Conservation (phyloP, 176 grass and related monocot genomes). For the Musa troglodytarum region DNA sequence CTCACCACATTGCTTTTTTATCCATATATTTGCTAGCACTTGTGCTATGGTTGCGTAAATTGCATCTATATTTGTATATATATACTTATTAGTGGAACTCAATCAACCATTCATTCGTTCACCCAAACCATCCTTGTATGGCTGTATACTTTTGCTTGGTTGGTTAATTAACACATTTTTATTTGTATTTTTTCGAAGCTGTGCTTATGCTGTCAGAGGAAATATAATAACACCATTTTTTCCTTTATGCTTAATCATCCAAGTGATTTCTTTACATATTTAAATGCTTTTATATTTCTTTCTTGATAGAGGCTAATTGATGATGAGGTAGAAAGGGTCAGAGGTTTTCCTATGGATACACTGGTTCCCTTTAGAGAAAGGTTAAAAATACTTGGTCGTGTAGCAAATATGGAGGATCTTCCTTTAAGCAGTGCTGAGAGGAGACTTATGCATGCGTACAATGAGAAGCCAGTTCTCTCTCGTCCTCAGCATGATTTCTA, state of each 20-base stretch:
- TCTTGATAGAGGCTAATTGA: conserved; percentile 19
- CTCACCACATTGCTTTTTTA: neutral
- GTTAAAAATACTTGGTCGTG: conserved; percentile 18
- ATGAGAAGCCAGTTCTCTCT: conserved; percentile 19
- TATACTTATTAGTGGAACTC: no score
- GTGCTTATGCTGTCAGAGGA: no score
- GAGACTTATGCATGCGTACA: conserved; percentile 17
- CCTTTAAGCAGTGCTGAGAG: conserved; percentile 17
- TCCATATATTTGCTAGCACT: no score
- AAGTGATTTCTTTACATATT: no score
- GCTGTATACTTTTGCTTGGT: no score
- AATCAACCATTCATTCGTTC: no score
- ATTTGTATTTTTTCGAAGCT: no score
- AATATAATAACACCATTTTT: no score
- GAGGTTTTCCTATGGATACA: conserved; percentile 15
- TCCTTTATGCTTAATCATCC: neutral
- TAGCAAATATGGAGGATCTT: conserved; percentile 20
- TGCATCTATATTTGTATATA: no score
- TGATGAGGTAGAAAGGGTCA: conserved; percentile 7
- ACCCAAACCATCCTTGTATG: no score
- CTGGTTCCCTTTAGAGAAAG: conserved; percentile 18
- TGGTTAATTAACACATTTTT: no score
- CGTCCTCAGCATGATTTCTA: conserved; percentile 23
- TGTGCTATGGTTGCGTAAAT: no score
- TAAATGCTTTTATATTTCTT: neutral